phyloP scores from a whole-genome alignment of 805 yeast genomes.

The Cyberlindnera maritima region DNA sequence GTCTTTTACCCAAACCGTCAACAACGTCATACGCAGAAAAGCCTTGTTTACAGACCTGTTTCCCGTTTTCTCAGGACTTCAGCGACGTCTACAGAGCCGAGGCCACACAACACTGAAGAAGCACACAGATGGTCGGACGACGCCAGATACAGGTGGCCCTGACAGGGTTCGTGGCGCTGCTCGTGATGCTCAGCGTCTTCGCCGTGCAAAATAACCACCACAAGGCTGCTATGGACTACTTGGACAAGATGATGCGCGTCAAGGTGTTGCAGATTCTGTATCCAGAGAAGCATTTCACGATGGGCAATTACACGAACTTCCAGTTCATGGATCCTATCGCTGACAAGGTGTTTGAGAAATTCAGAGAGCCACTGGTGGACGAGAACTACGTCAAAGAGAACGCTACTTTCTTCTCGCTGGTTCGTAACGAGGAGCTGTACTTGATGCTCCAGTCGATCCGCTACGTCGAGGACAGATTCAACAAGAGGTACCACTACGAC shows the following conservation, averaged over 20 bases:
- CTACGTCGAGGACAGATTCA: slow-evolving; percentile 65
- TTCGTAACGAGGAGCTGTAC: slow-evolving; percentile 64
- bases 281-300: slow-evolving; percentile 24
- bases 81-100: no score
- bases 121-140: slow-evolving; percentile 2
- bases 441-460: slow-evolving; percentile 56
- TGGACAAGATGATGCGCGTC: slow-evolving; percentile 19
- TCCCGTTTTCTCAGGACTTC: background rate
- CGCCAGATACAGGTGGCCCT: slow-evolving; percentile 1
- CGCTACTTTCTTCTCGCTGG: slow-evolving; percentile 69
- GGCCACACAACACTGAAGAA: background rate
- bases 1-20: background rate
- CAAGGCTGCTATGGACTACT: slow-evolving; percentile 18
- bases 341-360: slow-evolving; percentile 8
- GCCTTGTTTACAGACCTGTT: background rate
- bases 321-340: slow-evolving; percentile 18
- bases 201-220: slow-evolving; percentile 24
- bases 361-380: slow-evolving; percentile 12
- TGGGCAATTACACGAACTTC: slow-evolving; percentile 20
- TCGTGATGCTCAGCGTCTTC: slow-evolving; percentile 7
- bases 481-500: slow-evolving; percentile 58
- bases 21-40: background rate
- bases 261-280: slow-evolving; percentile 24
- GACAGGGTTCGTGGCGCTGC: background rate
- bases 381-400: slow-evolving; percentile 40